Conservation (phyloP, 139 green algal genomes). For the Chlamydomonas schloesseri region DNA sequence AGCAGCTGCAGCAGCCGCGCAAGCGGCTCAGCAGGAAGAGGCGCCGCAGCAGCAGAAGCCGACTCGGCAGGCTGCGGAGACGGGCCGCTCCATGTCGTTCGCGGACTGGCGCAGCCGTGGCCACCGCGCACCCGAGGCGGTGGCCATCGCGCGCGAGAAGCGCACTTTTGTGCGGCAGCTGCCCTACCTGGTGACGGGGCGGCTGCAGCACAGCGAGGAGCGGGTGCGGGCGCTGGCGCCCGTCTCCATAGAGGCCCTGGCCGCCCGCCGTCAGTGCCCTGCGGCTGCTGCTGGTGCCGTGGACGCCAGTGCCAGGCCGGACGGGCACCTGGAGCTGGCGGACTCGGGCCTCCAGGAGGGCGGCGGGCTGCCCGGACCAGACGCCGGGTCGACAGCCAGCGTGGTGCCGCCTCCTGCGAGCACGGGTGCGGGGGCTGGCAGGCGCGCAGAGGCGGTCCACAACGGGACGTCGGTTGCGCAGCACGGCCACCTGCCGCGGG, state of each 20-base stretch:
- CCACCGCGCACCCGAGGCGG: slow-evolving; percentile 67
- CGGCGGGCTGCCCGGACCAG: too few relatives aligned
- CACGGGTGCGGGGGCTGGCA: too few relatives aligned
- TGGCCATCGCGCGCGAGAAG: slow-evolving; percentile 71
- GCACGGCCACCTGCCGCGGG: neutral
- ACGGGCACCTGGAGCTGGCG: neutral
- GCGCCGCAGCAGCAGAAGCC: neutral
- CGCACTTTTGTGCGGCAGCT: slow-evolving; percentile 62
- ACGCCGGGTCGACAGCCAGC: too few relatives aligned
- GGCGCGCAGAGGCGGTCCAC: too few relatives aligned
- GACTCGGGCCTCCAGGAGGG: too few relatives aligned
- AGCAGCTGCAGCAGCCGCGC: neutral
- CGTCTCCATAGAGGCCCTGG: neutral
- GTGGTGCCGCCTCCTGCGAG: too few relatives aligned
- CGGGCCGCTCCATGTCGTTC: neutral
- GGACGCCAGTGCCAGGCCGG: neutral
- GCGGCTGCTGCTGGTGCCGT: too few relatives aligned
- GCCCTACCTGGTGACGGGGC: slow-evolving; percentile 66
- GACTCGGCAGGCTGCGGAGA: neutral
- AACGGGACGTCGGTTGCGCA: too few relatives aligned
- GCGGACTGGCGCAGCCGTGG: slow-evolving; percentile 55
- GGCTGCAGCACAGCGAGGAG: slow-evolving; percentile 1
- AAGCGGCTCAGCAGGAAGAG: neutral
- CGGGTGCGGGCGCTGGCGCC: neutral
- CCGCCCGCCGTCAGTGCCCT: neutral